Base-by-base conservation (phyloP, 257 asterid species). In the Solanum piurae region DNA sequence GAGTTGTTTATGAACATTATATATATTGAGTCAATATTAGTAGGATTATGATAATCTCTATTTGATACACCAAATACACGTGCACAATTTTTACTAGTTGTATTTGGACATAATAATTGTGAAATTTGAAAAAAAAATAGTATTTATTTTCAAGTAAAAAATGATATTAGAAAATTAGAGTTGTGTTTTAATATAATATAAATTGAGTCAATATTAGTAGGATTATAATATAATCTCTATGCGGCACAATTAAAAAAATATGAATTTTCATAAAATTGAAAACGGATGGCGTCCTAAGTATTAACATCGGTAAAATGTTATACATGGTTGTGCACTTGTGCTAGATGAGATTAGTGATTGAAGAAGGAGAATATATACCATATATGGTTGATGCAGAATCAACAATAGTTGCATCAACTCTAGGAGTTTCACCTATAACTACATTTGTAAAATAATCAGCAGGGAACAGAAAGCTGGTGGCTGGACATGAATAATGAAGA, bases 331-430 rank as follows among this genome's bases (percentile, higher is more conserved):
- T n/a, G n/a, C n/a, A n/a, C n/a, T 42, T 11, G 55, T 46, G 55
- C 55, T 12, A 46, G 20, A 4, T 46, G 12, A 97, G 97, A 72
- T 89, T 94, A 13, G 92, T 95, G 2, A 73, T 92, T 11, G 95
- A 91, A 0, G 96, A 95, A 68, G 95, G 96, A 27, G 96, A 95
- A 64, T 95, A 95, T 84, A 2, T 87, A 42, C 96, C 98, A 16
- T 95, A 94, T 91, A 93, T 93, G 96, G 96, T 94, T 4, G 98
- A 95, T 27, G 96, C 96, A 5, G 95, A 94, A 10, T 91, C 98
- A 0, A 95, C 96, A 0, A 82, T 93, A 1, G 93, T 93, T 85
- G 98, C 95, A 83, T 91, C 98, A 40, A 85, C 93, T 0, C 92
- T 95, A 4, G 98, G 98, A 1, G 94, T 93, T 16, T 91, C 96